Evolutionary conservation across 305 asterid genomes (phyloP).

Genomic region (Fraxinus velutina): DNA sequence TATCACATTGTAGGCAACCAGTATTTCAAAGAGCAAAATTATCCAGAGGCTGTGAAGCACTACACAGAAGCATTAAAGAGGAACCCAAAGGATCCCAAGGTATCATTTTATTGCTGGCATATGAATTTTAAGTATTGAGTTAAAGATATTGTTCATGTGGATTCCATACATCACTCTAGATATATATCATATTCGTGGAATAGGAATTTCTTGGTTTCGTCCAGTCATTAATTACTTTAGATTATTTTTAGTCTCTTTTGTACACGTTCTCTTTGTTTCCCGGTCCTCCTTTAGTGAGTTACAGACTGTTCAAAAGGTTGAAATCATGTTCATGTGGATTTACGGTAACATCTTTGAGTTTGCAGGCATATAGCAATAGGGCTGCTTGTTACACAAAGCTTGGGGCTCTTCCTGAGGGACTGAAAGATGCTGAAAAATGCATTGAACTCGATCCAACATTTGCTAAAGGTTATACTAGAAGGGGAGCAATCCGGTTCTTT

Average conservation of each 20-base stretch:
- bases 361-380: constrained; percentile 86
- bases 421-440: constrained; percentile 92
- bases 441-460: constrained; percentile 87
- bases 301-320: too few relatives aligned
- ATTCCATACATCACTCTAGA: too few relatives aligned
- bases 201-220: too few relatives aligned
- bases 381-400: constrained; percentile 95
- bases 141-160: not conserved
- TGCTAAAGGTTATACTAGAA: constrained; percentile 80
- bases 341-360: not conserved
- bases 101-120: constrained; percentile 1
- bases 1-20: constrained; percentile 54
- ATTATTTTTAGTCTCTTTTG: too few relatives aligned
- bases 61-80: constrained; percentile 77
- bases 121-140: not conserved
- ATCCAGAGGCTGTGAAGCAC: constrained; percentile 82
- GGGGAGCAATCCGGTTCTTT: constrained; percentile 82
- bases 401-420: constrained; percentile 89
- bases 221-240: too few relatives aligned
- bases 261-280: too few relatives aligned
- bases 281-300: too few relatives aligned
- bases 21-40: constrained; percentile 78
- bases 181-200: too few relatives aligned
- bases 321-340: too few relatives aligned
- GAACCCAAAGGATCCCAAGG: constrained; percentile 82